A percentile compares a stretch with the other conserved stretches of the same genome.
These are phyloP conservation scores for Chrysoporthe austroafricana DNA, from an alignment of 2,329 filamentous ascomycete genomes.

Conservation along the genomic window DNA sequence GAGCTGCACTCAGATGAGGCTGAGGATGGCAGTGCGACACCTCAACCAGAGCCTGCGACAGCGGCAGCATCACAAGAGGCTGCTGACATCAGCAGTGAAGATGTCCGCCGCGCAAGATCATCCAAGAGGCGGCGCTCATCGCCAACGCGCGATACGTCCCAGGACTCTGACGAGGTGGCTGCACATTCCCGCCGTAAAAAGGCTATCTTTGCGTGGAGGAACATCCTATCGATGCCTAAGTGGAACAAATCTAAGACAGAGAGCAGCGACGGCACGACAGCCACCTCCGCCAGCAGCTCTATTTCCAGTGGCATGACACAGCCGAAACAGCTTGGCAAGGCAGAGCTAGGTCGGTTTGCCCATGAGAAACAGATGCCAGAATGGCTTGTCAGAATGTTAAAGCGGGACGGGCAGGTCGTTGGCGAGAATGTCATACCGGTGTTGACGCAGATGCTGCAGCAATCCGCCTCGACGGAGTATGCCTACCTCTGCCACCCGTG, in stretches of 20 bases:
- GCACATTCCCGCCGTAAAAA: slow-evolving; percentile 23
- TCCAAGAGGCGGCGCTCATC: slow-evolving; percentile 15
- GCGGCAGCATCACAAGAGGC: neutral
- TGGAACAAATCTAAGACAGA: slow-evolving; percentile 24
- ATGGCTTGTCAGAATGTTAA: slow-evolving; percentile 66
- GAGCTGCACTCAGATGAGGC: slow-evolving; percentile 61
- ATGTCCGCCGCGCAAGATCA: slow-evolving; percentile 13
- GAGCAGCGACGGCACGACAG: neutral
- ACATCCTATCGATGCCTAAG: slow-evolving; percentile 27
- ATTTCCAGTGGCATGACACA: slow-evolving; percentile 6
- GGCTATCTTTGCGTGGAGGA: slow-evolving; percentile 27
- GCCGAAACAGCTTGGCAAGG: slow-evolving; percentile 44
- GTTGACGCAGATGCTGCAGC: slow-evolving; percentile 64
- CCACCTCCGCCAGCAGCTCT: slow-evolving; percentile 8
- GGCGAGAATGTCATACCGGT: slow-evolving; percentile 65
- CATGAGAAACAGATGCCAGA: slow-evolving; percentile 76
- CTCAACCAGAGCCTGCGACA: slow-evolving; percentile 17
- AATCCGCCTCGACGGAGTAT: slow-evolving; percentile 65
- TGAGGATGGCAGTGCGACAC: slow-evolving; percentile 40
- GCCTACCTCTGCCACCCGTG: slow-evolving; percentile 80
- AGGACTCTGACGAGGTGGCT: slow-evolving; percentile 19
- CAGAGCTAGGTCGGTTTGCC: slow-evolving; percentile 72
- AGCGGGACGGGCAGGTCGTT: slow-evolving; percentile 59
- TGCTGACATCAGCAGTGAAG: neutral
- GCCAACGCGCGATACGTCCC: slow-evolving; percentile 13